Evolutionary conservation across 768 basidiomycete genomes (phyloP).

Genomic region (Saitozyma sp.): DNA sequence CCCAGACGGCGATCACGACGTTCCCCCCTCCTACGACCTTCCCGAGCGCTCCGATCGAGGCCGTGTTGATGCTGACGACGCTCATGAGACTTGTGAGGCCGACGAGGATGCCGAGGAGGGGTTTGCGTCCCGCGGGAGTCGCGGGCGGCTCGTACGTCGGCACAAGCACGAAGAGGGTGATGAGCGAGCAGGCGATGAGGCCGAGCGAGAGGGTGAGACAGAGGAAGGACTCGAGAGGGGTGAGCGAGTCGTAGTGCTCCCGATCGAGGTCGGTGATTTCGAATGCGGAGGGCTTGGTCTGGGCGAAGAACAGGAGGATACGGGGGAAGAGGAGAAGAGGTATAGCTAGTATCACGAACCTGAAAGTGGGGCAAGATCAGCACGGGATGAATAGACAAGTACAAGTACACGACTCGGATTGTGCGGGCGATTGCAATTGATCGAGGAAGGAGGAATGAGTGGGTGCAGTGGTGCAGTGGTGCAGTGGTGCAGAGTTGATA

Average conservation of each 20-base stretch:
- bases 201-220: slow-evolving; percentile 33
- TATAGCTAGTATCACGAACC: slow-evolving; percentile 43
- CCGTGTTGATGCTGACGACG: slow-evolving; percentile 34
- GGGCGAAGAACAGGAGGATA: slow-evolving; percentile 50
- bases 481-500: not conserved
- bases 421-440: too few relatives aligned
- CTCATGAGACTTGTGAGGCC: slow-evolving; percentile 31
- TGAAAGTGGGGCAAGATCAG: slow-evolving; percentile 8
- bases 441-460: too few relatives aligned
- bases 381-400: not conserved
- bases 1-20: slow-evolving; percentile 43
- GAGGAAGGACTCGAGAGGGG: slow-evolving; percentile 43
- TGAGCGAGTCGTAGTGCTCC: slow-evolving; percentile 47
- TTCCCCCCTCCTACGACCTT: slow-evolving; percentile 37
- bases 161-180: slow-evolving; percentile 31
- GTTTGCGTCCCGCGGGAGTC: slow-evolving; percentile 30
- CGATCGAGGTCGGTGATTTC: slow-evolving; percentile 11
- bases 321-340: slow-evolving; percentile 50
- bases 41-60: slow-evolving; percentile 34
- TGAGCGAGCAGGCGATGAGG: slow-evolving; percentile 27
- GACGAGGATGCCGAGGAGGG: slow-evolving; percentile 37
- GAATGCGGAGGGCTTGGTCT: slow-evolving; percentile 21
- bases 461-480: not conserved
- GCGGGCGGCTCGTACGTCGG: slow-evolving; percentile 29
- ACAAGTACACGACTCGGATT: too few relatives aligned